Base-by-base conservation (phyloP, 192 early-diverging fungal genomes). In the Funneliformis mosseae region DNA sequence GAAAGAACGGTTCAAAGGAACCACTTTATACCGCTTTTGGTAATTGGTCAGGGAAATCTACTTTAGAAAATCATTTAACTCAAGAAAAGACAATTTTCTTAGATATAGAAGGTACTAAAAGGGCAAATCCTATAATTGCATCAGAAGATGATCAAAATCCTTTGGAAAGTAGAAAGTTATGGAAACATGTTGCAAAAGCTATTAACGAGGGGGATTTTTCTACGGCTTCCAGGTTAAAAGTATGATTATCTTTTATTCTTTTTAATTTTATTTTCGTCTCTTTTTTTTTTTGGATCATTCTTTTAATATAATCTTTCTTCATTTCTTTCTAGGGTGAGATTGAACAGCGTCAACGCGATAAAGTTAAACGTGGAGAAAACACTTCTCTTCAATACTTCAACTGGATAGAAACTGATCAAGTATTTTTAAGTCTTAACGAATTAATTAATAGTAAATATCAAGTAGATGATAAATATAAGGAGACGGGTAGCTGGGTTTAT, bases 141-240 rank as follows among this genome's bases (percentile, higher is more conserved):
- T 87, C 92, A 33, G 43, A 89, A n/a, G 81, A 85, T 2, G 85
- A 93, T 74, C 91, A 93, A 84, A 84, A 83, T 25, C 81, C 79
- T 46, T 75, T 93, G 16, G 94, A 95, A 74, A 92, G 91, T 70
- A 92, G 91, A 71, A 87, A 85, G 25, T 84, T 95, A 41, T 95
- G 94, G 94, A 71, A 89, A 27, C 84, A 86, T 79, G 93, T 95
- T 16, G 86, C 93, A 1, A 85, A 91, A 59, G 92, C 94, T 10
- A 85, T 95, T 27, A 86, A 83, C 66, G 83, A 84, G 55, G 91
- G 90, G 48, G 91, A 94, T 83, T 95, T 92, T 78, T 84, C 87
- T 7, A 85, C 87, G 1, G 94, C 94, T 4, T 93, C 93, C 12
- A 81, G 81, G 45, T 89, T 92, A 74, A 95, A 95, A 82, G 77